Evolutionary conservation across 2,329 filamentous ascomycete species (phyloP).

Genomic region (Pseudopyricularia javanii): DNA sequence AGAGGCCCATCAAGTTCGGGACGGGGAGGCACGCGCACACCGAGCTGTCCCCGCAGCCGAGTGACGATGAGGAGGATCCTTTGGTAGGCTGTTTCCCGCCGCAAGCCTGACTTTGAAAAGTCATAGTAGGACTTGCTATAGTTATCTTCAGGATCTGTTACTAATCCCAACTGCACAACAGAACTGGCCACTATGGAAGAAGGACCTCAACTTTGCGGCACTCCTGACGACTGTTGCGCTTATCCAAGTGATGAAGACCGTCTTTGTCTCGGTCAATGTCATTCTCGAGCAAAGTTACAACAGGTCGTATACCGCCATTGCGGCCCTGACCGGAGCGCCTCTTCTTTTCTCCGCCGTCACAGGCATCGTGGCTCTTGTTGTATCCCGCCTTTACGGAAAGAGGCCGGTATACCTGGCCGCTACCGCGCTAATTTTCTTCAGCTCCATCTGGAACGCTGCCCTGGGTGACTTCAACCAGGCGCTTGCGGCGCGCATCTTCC

Average conservation of each 20-base stretch:
- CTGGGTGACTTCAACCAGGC: constrained; percentile 28
- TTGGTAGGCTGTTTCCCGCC: constrained; percentile 26
- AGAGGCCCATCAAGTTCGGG: constrained; percentile 32
- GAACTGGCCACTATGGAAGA: constrained; percentile 46
- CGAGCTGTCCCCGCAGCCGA: constrained; percentile 42
- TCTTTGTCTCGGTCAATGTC: constrained; percentile 34
- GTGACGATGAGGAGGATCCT: constrained; percentile 39
- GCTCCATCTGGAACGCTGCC: constrained; percentile 36
- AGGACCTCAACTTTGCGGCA: constrained; percentile 34
- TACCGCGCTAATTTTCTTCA: constrained; percentile 31
- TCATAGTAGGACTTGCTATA: no score
- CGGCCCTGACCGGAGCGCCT: constrained; percentile 39
- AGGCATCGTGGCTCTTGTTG: constrained; percentile 27
- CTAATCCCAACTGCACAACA: no score
- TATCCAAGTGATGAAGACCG: constrained; percentile 39
- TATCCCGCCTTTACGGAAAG: constrained; percentile 37
- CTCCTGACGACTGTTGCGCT: constrained; percentile 34
- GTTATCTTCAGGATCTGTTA: no score
- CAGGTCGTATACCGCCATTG: constrained; percentile 32
- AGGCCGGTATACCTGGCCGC: constrained; percentile 38
- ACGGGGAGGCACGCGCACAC: constrained; percentile 26
- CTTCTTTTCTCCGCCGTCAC: constrained; percentile 35
- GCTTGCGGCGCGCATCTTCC: constrained; percentile 39
- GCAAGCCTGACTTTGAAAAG: no score
- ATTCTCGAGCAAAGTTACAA: constrained; percentile 27